Evolutionary conservation across 2,329 filamentous ascomycete genomes (phyloP), one percentile per base, ranked within the genome.

Genomic region (Beauveria sp.): DNA sequence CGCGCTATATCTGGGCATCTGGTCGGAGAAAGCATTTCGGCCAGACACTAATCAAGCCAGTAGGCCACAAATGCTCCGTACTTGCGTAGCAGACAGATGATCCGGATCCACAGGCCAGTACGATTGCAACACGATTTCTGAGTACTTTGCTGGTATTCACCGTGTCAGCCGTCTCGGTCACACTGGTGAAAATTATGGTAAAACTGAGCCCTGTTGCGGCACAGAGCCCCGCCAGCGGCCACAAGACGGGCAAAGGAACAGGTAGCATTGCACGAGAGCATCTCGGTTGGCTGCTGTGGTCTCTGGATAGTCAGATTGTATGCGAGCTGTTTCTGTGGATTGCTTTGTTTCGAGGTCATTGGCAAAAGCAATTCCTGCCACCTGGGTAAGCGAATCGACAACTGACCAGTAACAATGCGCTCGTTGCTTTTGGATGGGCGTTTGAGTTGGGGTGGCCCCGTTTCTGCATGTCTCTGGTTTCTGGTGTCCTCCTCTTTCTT

Each of bases 391-490:
- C 54, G 54, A 30, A 48, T 44, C 28, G 20, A 7, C 41, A 37
- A 14, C 34, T 37, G 34, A 37, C 34, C 54, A 47, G n/a, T 40
- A n/a, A 56, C 43, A 56, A 59, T 54, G 24, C 44, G 56, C 26
- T 53, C 26, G 6, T 46, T 54, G 58, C 58, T 54, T 60, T 46
- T 60, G 50, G 26, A 22, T 47, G 50, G 55, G 50, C 58, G 58
- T 55, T 53, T 22, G 12, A 40, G 37, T 20, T 54, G 47, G 10
- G 46, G 20, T 22, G 28, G 24, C 30, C 43, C 41, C n/a, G 37
- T 44, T 40, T 24, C 24, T 24, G 26, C 20, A 28, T 55, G 40
- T 55, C n/a, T 55, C 41, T 41, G 18, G 41, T 8, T 5, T 44
- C 53, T 55, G 26, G 18, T 34, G 28, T 2, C 16, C 48, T 34